Evolutionary conservation across 2,329 filamentous ascomycete genomes (phyloP), one percentile per base, ranked within the genome.

Genomic region (Neonectria punicea): DNA sequence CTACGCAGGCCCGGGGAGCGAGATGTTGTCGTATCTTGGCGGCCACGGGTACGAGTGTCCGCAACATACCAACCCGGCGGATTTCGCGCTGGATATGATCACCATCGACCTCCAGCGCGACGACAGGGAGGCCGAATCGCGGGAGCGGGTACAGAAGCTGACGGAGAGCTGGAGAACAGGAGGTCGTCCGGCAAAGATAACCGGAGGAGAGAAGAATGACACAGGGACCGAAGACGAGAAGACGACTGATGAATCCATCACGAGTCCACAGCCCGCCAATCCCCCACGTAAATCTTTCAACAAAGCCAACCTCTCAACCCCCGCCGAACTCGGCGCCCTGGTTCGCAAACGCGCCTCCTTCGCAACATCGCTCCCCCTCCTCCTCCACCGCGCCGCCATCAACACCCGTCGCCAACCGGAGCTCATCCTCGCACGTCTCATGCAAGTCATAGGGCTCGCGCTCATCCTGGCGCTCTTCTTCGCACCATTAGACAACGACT

Each of bases 41-140:
- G 75, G 74, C 0, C 80, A 89, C 20, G 90, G 90, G 1, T 87
- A 88, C 67, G 80, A 87, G 13, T 94, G 92, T 72, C 90, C 91
- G 0, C 81, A 83, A 14, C 87, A 91, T 63, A 92, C 90, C 1
- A 94, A 94, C 67, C 92, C 92, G 1, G 91, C 92, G 0, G 92
- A 94, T 75, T 94, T 93, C 75, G 91, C 90, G 0, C 83, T 94
- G 8, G 92, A 94, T 71, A 83, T 93, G 54, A 92, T 94, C 56
- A 94, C 91, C 0, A 86, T 94, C 25, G 90, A 94, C 70, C 80
- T 94, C 0, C 92, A 93, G 66, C 85, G 90, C 44, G 87, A 86
- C 34, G 79, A 83, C 1, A 82, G 86, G 20, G 92, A 94, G 75
- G 83, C 82, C 1, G 83, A 87, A 47, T 92, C 87, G 56, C 84